Base-by-base conservation (phyloP, 2,329 filamentous ascomycete species). In the Ophiognomonia clavigignenti-juglandacearum region DNA sequence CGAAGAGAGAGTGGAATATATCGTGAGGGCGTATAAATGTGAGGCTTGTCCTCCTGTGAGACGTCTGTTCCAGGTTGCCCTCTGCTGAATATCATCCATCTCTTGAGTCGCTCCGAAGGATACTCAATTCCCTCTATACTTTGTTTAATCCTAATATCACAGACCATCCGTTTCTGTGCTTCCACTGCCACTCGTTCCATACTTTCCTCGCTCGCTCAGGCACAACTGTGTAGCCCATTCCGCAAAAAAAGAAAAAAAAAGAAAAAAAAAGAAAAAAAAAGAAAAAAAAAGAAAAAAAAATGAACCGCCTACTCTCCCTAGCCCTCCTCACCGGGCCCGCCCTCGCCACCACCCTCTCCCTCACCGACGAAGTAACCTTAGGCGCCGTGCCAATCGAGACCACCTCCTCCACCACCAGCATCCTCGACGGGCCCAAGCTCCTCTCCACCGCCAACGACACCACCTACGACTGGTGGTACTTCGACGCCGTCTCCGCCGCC, bases 401-500 rank as follows among this genome's bases (percentile, higher is more conserved):
- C 13, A 29, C 26, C 7, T 29, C 26, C 13, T 7, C 26, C 26
- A 7, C 26, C 26, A 29, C 7, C 7, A 13, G 26, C 7, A 7
- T 29, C 26, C 26, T 29, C 13, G 26, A 29, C 26, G 26, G 26
- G 7, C 26, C 26, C 26, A 29, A 29, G 26, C 7, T 29, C 26
- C 7, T 13, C 7, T 29, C 26, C 13, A 29, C 26, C 7, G 26
- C 26, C 26, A 29, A 29, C 13, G 26, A 29, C 13, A 29, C 26
- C 13, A 29, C 26, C 13, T 29, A 29, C 26, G 26, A 29, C 26
- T 29, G 52, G 52, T 49, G 48, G 40, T 51, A 50, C 35, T 51
- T 52, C 22, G 50, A 51, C 26, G 50, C 39, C 2, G 52, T 53
- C 0, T 52, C 43, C n/a, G 18, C 41, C 3, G 27, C 34, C 13